A percentile compares a stretch with the other conserved stretches of the same genome.
These are phyloP conservation scores for Bonnemaisonia californica DNA, from an alignment of 31 red algal genomes.

Conservation along the genomic window DNA sequence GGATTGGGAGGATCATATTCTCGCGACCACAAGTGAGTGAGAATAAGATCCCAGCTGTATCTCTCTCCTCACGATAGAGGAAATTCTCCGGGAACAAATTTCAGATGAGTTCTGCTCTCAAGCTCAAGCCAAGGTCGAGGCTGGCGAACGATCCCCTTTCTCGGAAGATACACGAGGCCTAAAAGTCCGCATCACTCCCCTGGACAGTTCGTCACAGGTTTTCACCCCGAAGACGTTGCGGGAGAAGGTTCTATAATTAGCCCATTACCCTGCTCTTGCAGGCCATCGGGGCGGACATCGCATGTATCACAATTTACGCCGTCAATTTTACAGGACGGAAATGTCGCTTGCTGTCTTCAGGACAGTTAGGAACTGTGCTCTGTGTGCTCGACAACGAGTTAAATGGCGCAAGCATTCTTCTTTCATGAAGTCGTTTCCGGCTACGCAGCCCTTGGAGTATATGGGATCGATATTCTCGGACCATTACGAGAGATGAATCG, in stretches of 20 bases:
- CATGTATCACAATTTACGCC: conserved; percentile 2
- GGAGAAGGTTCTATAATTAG: not conserved
- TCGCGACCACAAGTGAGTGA: not conserved
- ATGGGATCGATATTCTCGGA: conserved; percentile 30
- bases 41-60: not conserved
- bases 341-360: conserved; percentile 26
- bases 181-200: not conserved
- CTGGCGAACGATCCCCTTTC: not conserved
- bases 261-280: not conserved
- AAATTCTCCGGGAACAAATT: conserved; percentile 7
- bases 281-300: not conserved
- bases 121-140: not conserved
- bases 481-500: not conserved
- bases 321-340: not conserved
- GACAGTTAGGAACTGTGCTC: not conserved
- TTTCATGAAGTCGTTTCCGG: conserved; percentile 31
- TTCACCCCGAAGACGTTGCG: not conserved
- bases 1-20: not conserved
- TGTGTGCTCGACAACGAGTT: not conserved
- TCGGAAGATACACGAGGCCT: not conserved
- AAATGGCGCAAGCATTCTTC: conserved; percentile 2
- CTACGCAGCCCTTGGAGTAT: not conserved
- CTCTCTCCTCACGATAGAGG: not conserved
- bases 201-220: not conserved
- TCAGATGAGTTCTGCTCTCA: not conserved